Evolutionary conservation across 345 rosid species (phyloP), one percentile per base, ranked within the genome.

Genomic region (Pseudoturritis turrita): DNA sequence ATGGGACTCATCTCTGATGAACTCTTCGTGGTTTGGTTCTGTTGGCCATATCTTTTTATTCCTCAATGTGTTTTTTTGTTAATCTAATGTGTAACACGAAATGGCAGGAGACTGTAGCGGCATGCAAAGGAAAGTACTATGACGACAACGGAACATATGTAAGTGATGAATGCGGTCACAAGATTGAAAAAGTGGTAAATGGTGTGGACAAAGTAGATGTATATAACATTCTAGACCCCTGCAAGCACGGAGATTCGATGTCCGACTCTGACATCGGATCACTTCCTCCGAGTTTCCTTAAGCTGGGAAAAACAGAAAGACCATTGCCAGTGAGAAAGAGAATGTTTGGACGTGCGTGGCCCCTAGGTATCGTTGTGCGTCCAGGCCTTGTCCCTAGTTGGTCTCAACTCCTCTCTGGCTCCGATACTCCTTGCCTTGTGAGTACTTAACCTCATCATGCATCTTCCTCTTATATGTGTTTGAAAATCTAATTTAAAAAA

Each of bases 321-420:
- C 84, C 91, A 75, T 71, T 86, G 64, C 83, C 88, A 29, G 96
- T 90, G 61, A 77, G 92, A 35, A 86, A 72, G 58, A 88, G 96
- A 81, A 85, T 93, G 88, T 93, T 88, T 70, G 96, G 98, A 58
- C 97, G 94, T 11, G 92, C 96, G 6, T 94, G 98, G 98, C 98
- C 98, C 33, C 26, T 91, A 33, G 81, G 94, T 68, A 86, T 89
- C 72, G 78, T 84, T 53, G 96, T 94, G 17, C 89, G 86, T 84
- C 90, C 83, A 26, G 97, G 97, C 44, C 60, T 78, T 58, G 85
- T 94, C 77, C 96, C 95, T 62, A 88, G 84, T 57, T 94, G 98
- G 98, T 85, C 97, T 14, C 85, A 94, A 77, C 79, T 94, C 65
- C 83, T 83, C 41, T 77, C 77, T 61, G 47, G 62, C 70, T 0